Evolutionary conservation across 306 rosid species (phyloP), one percentile per base, ranked within the genome.

Genomic region (Leucaena leucocephala): DNA sequence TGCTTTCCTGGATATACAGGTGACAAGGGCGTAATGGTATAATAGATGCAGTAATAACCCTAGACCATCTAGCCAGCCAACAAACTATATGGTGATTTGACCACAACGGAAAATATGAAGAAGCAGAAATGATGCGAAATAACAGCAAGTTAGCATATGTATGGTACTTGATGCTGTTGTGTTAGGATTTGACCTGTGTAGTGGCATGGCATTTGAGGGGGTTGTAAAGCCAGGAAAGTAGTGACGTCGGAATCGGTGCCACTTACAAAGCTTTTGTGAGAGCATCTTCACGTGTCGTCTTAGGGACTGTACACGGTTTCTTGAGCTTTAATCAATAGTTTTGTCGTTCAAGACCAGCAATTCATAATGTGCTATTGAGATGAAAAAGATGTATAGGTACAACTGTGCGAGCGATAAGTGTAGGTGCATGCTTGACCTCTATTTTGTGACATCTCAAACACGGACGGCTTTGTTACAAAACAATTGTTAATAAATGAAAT

Each of bases 31-130:
- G 27, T 49, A 72, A 80, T 68, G 81, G 71, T 81, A 54, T 57
- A 22, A n/a, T 55, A 55, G 36, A 66, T 71, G 87, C 84, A 19
- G 76, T 78, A 65, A 74, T 13, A 61, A 33, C 50, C 39, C 74
- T 48, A n/a, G 68, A 52, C 38, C 55, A 83, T 74, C 74, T 64
- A 63, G 77, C 83, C 79, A 77, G 43, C 69, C 61, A 19, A 68
- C 54, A 44, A 19, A 19, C 22, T 19, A 33, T 55, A 45, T 27
- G 19, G 76, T 70, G 39, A 75, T 67, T 64, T 73, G 54, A 34
- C 80, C 48, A 1, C 10, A 7, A 42, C 42, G 19, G 33, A 75
- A 75, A 43, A 40, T 43, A 42, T 48, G 35, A 44, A 43, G 27
- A 44, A 44, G 33, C 50, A 27, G 43, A 74, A 7, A 10, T 58